Evolutionary conservation across 225 moss, liverwort and hornwort species (phyloP).

Genomic region (Physcomitrellopsis africana): DNA sequence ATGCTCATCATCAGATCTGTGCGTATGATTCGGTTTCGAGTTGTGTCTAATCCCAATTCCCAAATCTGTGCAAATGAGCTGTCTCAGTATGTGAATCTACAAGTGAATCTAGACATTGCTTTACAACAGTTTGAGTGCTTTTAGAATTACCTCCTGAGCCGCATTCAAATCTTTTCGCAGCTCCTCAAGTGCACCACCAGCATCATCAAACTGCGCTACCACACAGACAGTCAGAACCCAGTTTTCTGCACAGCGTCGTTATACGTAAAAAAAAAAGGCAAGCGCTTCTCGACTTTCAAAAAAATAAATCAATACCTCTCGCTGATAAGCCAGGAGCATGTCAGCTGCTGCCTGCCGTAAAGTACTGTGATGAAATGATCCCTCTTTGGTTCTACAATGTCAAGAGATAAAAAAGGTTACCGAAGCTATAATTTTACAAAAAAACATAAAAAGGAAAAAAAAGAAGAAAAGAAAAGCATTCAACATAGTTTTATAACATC

Average conservation of each 20-base stretch:
- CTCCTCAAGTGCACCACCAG: slow-evolving; percentile 93
- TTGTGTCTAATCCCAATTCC: slow-evolving; percentile 91
- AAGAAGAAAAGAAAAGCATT: no score
- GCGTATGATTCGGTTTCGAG: slow-evolving; percentile 90
- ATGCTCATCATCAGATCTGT: slow-evolving; percentile 78
- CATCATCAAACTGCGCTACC: slow-evolving; percentile 78
- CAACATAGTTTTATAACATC: background rate
- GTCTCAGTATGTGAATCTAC: slow-evolving; percentile 24
- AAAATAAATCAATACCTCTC: slow-evolving; percentile 57
- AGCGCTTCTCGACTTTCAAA: slow-evolving; percentile 8
- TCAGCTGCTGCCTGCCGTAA: slow-evolving; percentile 84
- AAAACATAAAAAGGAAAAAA: background rate
- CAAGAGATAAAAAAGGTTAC: slow-evolving; percentile 13
- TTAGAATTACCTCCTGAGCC: slow-evolving; percentile 69
- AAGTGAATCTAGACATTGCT: background rate
- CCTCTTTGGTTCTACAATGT: slow-evolving; percentile 37
- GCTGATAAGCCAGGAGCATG: slow-evolving; percentile 89
- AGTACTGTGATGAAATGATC: slow-evolving; percentile 39
- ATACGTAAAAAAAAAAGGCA: slow-evolving; percentile 12
- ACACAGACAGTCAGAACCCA: slow-evolving; percentile 23
- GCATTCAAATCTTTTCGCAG: slow-evolving; percentile 92
- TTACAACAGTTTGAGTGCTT: background rate
- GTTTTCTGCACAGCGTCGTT: background rate
- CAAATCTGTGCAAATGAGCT: slow-evolving; percentile 56
- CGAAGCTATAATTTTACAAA: background rate